Percentiles rank a stretch among this genome's conserved stretches.
Evolutionary conservation across 768 basidiomycete species (phyloP).

Genomic region (Hericium erinaceus): DNA sequence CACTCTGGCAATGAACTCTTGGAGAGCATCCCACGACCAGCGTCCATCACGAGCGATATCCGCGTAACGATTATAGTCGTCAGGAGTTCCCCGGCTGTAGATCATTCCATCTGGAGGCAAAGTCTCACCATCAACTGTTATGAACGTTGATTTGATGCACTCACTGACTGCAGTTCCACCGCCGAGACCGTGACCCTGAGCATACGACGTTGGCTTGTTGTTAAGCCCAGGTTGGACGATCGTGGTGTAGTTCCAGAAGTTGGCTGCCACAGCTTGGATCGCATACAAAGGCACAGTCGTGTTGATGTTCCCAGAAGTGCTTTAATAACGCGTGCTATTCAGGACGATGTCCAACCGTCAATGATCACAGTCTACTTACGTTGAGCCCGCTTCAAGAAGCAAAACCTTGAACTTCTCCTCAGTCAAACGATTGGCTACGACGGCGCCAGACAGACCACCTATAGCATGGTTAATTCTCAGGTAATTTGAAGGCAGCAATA

Average conservation of each 20-base stretch:
- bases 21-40: constrained; percentile 14
- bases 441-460: constrained; percentile 30
- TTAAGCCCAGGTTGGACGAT: constrained; percentile 15
- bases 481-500: too few relatives aligned
- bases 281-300: background rate
- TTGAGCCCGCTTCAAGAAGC: constrained; percentile 20
- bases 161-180: constrained; percentile 19
- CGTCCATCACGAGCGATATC: constrained; percentile 16
- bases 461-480: background rate
- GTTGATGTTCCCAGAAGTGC: background rate
- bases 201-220: constrained; percentile 11
- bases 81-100: constrained; percentile 19
- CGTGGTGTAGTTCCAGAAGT: constrained; percentile 21
- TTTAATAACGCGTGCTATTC: background rate
- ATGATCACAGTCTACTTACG: constrained; percentile 12
- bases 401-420: constrained; percentile 29
- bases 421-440: constrained; percentile 29
- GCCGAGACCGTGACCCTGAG: constrained; percentile 19
- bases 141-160: background rate
- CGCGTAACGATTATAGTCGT: constrained; percentile 20
- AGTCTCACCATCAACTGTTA: background rate
- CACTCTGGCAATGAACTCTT: constrained; percentile 2
- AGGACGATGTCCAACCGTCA: background rate
- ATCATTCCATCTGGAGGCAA: constrained; percentile 16
- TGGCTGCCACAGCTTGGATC: background rate